Base-by-base conservation (phyloP, 2,329 filamentous ascomycete species). In the Byssothecium circinans region DNA sequence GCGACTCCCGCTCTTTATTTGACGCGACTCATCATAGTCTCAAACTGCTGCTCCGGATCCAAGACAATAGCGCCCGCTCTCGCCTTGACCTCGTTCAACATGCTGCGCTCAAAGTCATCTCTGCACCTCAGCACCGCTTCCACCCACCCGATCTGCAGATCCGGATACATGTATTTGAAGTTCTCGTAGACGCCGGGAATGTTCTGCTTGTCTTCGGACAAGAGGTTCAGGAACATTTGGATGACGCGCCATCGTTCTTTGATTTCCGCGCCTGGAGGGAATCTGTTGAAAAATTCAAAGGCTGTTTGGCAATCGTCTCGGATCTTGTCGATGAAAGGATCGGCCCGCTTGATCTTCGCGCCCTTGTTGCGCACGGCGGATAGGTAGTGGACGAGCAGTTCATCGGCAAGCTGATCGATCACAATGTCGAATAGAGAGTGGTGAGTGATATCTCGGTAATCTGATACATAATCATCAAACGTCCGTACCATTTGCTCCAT, bases 401-500 rank as follows among this genome's bases (percentile, higher is more conserved):
- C 89, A 73, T 97, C 90, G 52, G 91, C 86, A 43, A 99, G 84
- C 69, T 96, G 92, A 72, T 96, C 91, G 64, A 95, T 85, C 57
- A 99, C 86, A 61, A 97, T 91, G 67, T 96, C 92, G 47, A 88
- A 84, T 6, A 97, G 81, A 3, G 88, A 91, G 57, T 89, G 87
- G 74, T 96, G 90, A 23, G 96, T 81, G 17, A 95, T 87, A 43
- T 83, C 79, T 50, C 84, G 81, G 76, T 96, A 96, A 74, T 99
- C 92, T 64, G 81, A 75, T 60, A 97, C 82, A 74, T 99, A 99
- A 73, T 97, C 94, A 59, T 95, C 89, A 67, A 99, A 92, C 0
- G 94, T 99, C 20, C 87, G 89, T 38, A 91, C 87, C 77, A 99
- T 96, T 61, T 92, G 89, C 63, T 91, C 91, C 84, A 99, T 92